A percentile compares a stretch with the other conserved stretches of the same genome.
Evolutionary conservation across 768 basidiomycete genomes (phyloP).

Genomic region (Cystofilobasidium ferigula): DNA sequence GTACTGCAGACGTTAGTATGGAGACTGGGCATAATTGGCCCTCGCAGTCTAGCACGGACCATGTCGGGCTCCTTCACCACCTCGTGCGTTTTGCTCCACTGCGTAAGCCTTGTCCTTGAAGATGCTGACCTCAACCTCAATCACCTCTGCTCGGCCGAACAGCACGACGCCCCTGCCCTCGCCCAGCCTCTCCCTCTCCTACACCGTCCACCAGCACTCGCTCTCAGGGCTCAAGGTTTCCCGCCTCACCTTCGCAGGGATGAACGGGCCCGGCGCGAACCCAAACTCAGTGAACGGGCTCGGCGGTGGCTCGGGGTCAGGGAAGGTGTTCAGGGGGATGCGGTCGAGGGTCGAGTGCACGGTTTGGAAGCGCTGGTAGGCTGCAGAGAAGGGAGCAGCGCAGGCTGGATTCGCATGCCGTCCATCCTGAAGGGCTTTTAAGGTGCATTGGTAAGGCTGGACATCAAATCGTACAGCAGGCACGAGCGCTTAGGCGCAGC

Average conservation of each 20-base stretch:
- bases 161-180: conserved; percentile 11
- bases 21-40: conserved; percentile 2
- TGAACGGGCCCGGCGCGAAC: conserved; percentile 5
- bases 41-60: neutral
- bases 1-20: conserved; percentile 12
- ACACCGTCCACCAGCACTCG: conserved; percentile 25
- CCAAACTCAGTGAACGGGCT: neutral
- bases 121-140: neutral
- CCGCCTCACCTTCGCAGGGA: conserved; percentile 12
- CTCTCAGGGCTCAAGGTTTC: conserved; percentile 21
- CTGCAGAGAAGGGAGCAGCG: too few relatives aligned
- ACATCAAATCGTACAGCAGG: too few relatives aligned
- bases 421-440: too few relatives aligned
- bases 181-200: neutral
- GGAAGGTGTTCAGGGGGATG: conserved; percentile 22
- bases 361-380: neutral
- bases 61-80: conserved; percentile 16
- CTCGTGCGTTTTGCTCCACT: neutral
- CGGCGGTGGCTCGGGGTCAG: neutral
- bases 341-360: conserved; percentile 17
- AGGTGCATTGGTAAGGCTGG: too few relatives aligned
- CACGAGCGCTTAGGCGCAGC: too few relatives aligned
- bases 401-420: too few relatives aligned
- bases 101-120: neutral
- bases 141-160: neutral